These are phyloP conservation scores for Cryptosporidium sp. DNA, from an alignment of 169 alveolate genomes.

Conservation along the genomic window DNA sequence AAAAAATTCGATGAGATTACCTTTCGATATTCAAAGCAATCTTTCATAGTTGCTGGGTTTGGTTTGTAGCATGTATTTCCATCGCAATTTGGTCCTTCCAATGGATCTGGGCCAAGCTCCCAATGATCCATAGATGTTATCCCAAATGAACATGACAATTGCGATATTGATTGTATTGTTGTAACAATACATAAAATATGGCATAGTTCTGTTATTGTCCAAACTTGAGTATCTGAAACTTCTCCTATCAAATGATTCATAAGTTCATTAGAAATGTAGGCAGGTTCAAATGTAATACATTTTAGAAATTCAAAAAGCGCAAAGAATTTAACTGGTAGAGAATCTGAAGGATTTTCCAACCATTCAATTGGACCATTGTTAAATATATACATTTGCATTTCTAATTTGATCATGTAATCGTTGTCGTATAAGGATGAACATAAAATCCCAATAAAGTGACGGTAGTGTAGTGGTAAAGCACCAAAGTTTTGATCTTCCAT, in stretches of 20 bases:
- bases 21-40: conserved; percentile 16
- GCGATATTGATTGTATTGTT: conserved; percentile 66
- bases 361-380: conserved; percentile 69
- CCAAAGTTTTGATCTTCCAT: conserved; percentile 43
- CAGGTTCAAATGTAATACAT: conserved; percentile 43
- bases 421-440: conserved; percentile 46
- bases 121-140: conserved; percentile 66
- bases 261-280: conserved; percentile 25
- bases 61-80: conserved; percentile 59
- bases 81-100: conserved; percentile 41
- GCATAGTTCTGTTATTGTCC: conserved; percentile 61
- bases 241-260: conserved; percentile 20
- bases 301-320: conserved; percentile 26
- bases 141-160: conserved; percentile 39
- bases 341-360: conserved; percentile 31
- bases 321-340: conserved; percentile 25
- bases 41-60: background rate
- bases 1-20: background rate
- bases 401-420: conserved; percentile 46
- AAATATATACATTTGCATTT: conserved; percentile 67
- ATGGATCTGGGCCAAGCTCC: conserved; percentile 64
- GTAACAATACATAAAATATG: conserved; percentile 58
- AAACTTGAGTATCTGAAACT: conserved; percentile 39
- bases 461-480: conserved; percentile 15
- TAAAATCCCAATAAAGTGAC: conserved; percentile 66